phyloP scores from a whole-genome alignment of 1,284 basidiomycete genomes.

The Leccinum cinnamomeum region DNA sequence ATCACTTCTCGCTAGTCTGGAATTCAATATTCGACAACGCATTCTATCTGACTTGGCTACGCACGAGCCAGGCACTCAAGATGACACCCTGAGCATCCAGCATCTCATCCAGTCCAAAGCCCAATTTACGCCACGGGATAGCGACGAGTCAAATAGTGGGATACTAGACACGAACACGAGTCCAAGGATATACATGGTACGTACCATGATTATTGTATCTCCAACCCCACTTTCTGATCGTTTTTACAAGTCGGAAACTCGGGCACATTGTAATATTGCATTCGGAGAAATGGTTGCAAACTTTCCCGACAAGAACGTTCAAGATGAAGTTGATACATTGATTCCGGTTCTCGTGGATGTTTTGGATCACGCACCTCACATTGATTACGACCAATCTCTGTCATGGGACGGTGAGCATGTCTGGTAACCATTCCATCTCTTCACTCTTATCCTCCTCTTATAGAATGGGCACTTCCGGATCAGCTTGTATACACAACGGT shows the following conservation, averaged over 20 bases:
- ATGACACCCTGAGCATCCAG: constrained; percentile 50
- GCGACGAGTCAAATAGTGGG: not conserved
- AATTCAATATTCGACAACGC: constrained; percentile 77
- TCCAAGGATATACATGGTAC: constrained; percentile 29
- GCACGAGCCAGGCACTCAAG: constrained; percentile 53
- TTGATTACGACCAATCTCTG: constrained; percentile 74
- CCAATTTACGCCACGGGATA: constrained; percentile 31
- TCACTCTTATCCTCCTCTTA: constrained; percentile 13
- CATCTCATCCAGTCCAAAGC: constrained; percentile 63
- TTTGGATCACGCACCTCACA: constrained; percentile 65
- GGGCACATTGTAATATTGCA: constrained; percentile 73
- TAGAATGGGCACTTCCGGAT: constrained; percentile 81
- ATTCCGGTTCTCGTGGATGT: constrained; percentile 63
- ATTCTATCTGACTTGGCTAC: constrained; percentile 80
- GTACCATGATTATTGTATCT: not conserved
- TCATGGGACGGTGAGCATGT: constrained; percentile 68
- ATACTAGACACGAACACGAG: not conserved
- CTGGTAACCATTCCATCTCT: not conserved
- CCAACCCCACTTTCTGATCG: constrained; percentile 10
- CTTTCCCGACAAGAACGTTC: constrained; percentile 55
- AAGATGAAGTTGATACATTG: constrained; percentile 47
- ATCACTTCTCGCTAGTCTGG: constrained; percentile 46
- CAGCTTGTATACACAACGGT: constrained; percentile 77
- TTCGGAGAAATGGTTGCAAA: constrained; percentile 73
- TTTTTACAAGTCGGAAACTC: constrained; percentile 50